Evolutionary conservation across 164 flowering plant genomes (phyloP), one percentile per base, ranked within the genome.

Genomic region (Vitis amurensis): DNA sequence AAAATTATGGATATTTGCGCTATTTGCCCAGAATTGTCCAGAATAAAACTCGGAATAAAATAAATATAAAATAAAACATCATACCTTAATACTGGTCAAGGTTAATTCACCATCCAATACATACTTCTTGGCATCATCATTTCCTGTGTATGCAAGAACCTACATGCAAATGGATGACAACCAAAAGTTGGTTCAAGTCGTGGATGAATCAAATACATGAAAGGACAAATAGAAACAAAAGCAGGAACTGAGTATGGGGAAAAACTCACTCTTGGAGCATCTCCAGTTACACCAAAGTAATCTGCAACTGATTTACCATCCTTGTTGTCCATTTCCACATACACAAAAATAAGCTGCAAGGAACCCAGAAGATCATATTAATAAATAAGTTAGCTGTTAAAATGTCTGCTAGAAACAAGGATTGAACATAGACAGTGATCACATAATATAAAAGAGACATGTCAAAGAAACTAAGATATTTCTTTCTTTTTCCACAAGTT

Each of bases 101-200:
- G 87, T 84, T 73, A 93, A 61, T 73, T 95, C 92, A 47, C 82
- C 89, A 71, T 85, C 88, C 75, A 86, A 72, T 7, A 87, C 55
- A 68, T 73, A 89, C 71, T 95, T 95, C 77, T 71, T 88, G 14
- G 74, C 75, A 77, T 95, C 93, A 15, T 89, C 93, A 73, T 79
- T 87, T 76, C 96, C 97, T 1, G 86, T 82, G 81, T 85, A 93
- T 55, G 81, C 99, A 77, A 95, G 59, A 66, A 91, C 84, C 98
- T 91, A 81, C 15, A 66, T 1, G 63, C 44, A 75, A 68, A 68
- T 52, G 56, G 49, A 69, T 4, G 31, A 37, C 6, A 37, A 37
- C 7, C 44, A 37, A 19, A 58, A 13, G 50, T 61, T 19, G 29
- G 27, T 1, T 50, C 52, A 44, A 17, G 49, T 58, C 16, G 69